Evolutionary conservation across 169 alveolate genomes (phyloP), one percentile per base, ranked within the genome.

Genomic region (Theileria annulata): DNA sequence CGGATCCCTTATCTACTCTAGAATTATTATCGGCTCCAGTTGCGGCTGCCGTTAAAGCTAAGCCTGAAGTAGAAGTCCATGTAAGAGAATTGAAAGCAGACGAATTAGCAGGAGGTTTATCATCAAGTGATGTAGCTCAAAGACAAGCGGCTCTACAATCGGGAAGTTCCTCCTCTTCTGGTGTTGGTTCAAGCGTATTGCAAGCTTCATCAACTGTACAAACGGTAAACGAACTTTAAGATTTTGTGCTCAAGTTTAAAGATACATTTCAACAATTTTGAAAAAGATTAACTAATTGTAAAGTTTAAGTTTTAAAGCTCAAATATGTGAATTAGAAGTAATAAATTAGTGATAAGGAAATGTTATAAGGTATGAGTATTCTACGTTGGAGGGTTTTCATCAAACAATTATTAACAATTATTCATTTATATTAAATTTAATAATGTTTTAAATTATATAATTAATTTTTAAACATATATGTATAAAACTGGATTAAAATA

Each of bases 41-140:
- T n/a, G n/a, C 27, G 1, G 17, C 3, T 2, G 17, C 66, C 3
- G 2, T 25, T 21, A 56, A 19, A 21, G 66, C 28, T 56, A 13
- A 56, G 31, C 66, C 66, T 15, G 28, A 21, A 56, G 66, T 56
- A 4, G 27, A 56, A 27, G 66, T 56, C 33, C 31, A 56, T 25
- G 66, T 56, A 8, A 56, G 66, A 56, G 66, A 56, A 21, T 56
- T 56, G 66, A 56, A 19, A 56, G 66, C 27, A 5, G 66, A 19
- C 27, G 66, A 56, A 25, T 21, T 21, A 25, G 28, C 66, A 2
- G 66, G 66, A 56, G 66, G 66, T 25, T 25, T 56, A 4, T 19
- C 66, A 56, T 42, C 51, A 42, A 42, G 51, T 42, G 51, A 42
- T 42, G 51, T 42, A 42, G 51, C 51, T 42, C 51, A 42, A 42